Evolutionary conservation across 495 filamentous ascomycete genomes (phyloP), one percentile per base, ranked within the genome.

Genomic region (Penicillium coprophilum): DNA sequence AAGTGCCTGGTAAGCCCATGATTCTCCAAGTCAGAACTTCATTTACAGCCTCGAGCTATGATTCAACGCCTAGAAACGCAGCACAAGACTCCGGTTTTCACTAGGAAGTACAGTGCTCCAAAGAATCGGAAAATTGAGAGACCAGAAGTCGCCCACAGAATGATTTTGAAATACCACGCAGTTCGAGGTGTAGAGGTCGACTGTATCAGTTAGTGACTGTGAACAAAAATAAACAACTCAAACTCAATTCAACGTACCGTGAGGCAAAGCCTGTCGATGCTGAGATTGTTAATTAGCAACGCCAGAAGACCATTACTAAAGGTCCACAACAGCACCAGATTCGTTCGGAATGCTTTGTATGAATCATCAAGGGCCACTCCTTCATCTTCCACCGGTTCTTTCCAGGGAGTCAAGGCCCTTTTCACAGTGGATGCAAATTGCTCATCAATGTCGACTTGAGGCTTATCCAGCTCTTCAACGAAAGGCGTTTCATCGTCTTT

Each of bases 341-440:
- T 88, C 1, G 94, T 98, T 70, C 94, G 78, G 87, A 98, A 98
- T 71, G 88, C 89, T 77, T 94, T 96, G 80, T 97, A 98, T 20
- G 89, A 91, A 70, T 98, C 94, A 51, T 97, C 93, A 55, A 97
- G 80, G 4, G 87, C 88, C 69, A 89, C 89, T 61, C 82, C 80
- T 38, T 87, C 86, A 4, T 83, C 72, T 47, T 87, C 81, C n/a
- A 79, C 81, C 13, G 89, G 85, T 43, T 90, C 80, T 15, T 75
- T 58, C 69, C 84, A 96, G 7, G 89, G 87, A 8, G 81, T 76
- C 63, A 98, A 70, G 12, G 94, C 94, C 66, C 94, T 87, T 77
- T 93, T 92, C 50, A 98, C 94, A 4, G 94, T 97, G 58, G 85
- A 77, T 66, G 96, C 92, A 66, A 98, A 98, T 70, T 95, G 88